These are phyloP conservation scores for Talaromyces atroroseus DNA, from an alignment of 2,329 filamentous ascomycete species.

Conservation along the genomic window DNA sequence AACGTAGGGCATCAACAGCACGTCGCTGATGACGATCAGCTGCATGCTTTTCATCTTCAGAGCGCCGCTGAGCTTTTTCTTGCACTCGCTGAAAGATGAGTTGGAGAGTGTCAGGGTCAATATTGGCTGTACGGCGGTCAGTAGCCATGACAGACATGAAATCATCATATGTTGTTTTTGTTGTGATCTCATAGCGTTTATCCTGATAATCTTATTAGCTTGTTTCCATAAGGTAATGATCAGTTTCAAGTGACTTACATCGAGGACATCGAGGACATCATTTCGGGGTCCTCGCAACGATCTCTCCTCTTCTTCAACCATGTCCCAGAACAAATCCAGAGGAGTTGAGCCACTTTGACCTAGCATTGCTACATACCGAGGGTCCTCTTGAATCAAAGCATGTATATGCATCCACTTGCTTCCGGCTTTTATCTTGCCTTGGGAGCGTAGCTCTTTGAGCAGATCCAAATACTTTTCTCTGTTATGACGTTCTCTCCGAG, in stretches of 20 bases:
- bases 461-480: constrained; percentile 75
- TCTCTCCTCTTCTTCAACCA: constrained; percentile 88
- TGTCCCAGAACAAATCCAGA: constrained; percentile 91
- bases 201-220: constrained; percentile 55
- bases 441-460: constrained; percentile 65
- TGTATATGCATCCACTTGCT: constrained; percentile 84
- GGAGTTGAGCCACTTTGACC: constrained; percentile 80
- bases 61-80: constrained; percentile 76
- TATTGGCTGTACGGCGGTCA: constrained; percentile 82
- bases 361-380: constrained; percentile 75
- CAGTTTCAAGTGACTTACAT: constrained; percentile 53
- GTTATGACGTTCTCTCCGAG: constrained; percentile 76
- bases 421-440: constrained; percentile 80
- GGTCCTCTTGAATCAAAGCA: constrained; percentile 69
- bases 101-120: constrained; percentile 71
- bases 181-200: constrained; percentile 83
- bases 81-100: constrained; percentile 83
- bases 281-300: constrained; percentile 75
- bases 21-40: constrained; percentile 81
- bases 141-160: constrained; percentile 76
- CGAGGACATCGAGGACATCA: constrained; percentile 79
- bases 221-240: neutral
- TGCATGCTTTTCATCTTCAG: constrained; percentile 76
- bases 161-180: constrained; percentile 81
- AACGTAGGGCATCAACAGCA: constrained; percentile 76